Conservation (phyloP, 768 basidiomycete species). For the Amanita pallidorosea region DNA sequence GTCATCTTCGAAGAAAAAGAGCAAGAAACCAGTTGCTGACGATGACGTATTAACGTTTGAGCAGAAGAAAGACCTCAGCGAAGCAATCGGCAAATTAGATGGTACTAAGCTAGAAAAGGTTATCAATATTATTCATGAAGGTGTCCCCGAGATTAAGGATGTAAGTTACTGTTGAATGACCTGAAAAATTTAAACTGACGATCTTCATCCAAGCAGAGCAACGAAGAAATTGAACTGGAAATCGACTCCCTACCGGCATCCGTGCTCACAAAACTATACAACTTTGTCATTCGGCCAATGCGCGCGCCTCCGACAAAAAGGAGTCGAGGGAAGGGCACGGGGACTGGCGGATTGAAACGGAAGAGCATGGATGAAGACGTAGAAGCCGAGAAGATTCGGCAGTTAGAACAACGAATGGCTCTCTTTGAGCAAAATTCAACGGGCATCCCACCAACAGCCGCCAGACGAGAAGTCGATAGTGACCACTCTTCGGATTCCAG, state of each 20-base stretch:
- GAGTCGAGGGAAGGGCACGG: slow-evolving; percentile 67
- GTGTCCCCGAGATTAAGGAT: slow-evolving; percentile 86
- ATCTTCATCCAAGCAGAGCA: slow-evolving; percentile 44
- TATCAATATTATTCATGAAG: slow-evolving; percentile 91
- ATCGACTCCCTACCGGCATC: slow-evolving; percentile 83
- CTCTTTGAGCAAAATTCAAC: slow-evolving; percentile 55
- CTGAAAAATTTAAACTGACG: slow-evolving; percentile 8
- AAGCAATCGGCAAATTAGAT: slow-evolving; percentile 83
- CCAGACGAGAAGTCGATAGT: slow-evolving; percentile 42
- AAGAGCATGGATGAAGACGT: slow-evolving; percentile 97
- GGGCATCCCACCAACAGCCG: slow-evolving; percentile 21
- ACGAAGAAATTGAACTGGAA: slow-evolving; percentile 97
- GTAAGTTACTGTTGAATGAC: slow-evolving; percentile 35
- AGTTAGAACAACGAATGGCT: slow-evolving; percentile 80
- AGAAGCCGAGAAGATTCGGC: slow-evolving; percentile 90
- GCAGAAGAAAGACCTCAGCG: slow-evolving; percentile 97
- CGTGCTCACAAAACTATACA: slow-evolving; percentile 90
- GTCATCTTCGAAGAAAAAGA: slow-evolving; percentile 41
- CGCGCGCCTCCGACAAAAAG: slow-evolving; percentile 59
- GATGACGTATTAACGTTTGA: slow-evolving; percentile 85
- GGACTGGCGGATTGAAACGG: slow-evolving; percentile 83
- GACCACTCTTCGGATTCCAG: slow-evolving; percentile 76
- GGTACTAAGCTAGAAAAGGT: slow-evolving; percentile 79
- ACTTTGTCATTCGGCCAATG: slow-evolving; percentile 80
- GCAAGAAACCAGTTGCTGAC: slow-evolving; percentile 59